A percentile compares a stretch with the other conserved stretches of the same genome.
Conservation (phyloP, 192 early-diverging fungal genomes). For the Entomortierella lignicola region DNA sequence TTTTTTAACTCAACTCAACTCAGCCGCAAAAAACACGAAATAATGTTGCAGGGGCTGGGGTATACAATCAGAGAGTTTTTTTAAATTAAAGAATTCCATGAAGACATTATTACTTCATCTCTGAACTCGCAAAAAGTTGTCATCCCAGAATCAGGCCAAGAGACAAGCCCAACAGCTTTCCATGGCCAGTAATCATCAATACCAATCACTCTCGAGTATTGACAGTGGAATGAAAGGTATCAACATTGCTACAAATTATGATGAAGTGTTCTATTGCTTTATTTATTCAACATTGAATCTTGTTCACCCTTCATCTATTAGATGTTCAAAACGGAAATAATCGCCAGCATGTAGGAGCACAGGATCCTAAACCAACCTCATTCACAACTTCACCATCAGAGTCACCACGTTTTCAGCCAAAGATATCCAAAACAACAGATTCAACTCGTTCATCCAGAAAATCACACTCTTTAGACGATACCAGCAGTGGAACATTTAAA, state of each 20-base stretch:
- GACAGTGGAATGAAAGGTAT: slow-evolving; percentile 17
- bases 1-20: background rate
- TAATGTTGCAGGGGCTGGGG: no score
- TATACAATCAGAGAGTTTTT: background rate
- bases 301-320: background rate
- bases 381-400: background rate
- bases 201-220: slow-evolving; percentile 14
- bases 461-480: background rate
- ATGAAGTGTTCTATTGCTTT: background rate
- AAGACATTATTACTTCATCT: background rate
- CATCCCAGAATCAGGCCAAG: background rate
- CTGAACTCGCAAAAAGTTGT: background rate
- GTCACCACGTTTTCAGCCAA: background rate
- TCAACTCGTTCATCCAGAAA: background rate
- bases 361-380: background rate
- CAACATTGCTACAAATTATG: background rate
- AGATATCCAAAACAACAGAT: no score
- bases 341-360: background rate
- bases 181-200: slow-evolving; percentile 6
- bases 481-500: slow-evolving; percentile 5
- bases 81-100: background rate
- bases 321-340: no score
- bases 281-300: background rate
- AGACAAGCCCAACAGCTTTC: no score
- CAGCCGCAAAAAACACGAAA: no score